Base-by-base conservation (phyloP, 139 green algal species). In the Chlorella sp. region DNA sequence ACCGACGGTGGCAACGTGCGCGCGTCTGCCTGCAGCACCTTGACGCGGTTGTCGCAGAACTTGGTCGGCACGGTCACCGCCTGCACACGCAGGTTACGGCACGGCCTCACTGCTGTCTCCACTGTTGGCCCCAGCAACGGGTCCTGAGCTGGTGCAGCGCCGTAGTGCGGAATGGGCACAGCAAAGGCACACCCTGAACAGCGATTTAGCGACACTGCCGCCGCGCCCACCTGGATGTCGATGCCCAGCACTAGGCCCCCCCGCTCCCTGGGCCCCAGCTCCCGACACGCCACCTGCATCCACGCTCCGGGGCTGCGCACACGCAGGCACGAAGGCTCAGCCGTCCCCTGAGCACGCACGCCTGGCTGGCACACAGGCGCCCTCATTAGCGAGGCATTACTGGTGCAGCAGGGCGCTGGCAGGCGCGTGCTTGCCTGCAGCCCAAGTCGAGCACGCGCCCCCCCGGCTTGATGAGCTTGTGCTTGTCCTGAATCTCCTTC, bases 401-500 rank as follows among this genome's bases (percentile, higher is more conserved):
- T 10, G 27, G 35, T 67, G 27, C 24, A 67, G 10, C 17, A 67
- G 6, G 61, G 30, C 30, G 3, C 3, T 5, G 61, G 26, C 27
- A n/a, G 35, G 4, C 3, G n/a, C 5, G 4, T 67, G n/a, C 42
- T 26, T 55, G 17, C 10, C 10, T 17, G 17, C 26, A 14, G 5
- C 61, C 3, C 10, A 10, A 70, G 32, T 29, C 5, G 32, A 50
- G 1, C 34, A 62, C 3, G 27, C 0, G 4, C 22, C 5, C 27
- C 83, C 86, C 89, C 31, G 33, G 77, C 51, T 78, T 83, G 50
- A 95, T 94, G 31, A 95, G 49, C 4, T 89, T 89, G 77, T 93
- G 85, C 72, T 92, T 93, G 3, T 86, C 70, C 49, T 96, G 91
- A 5, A 96, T 89, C 64, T 96, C 90, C 34, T 85, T 71, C 2